phyloP scores from a whole-genome alignment of 345 rosid species.

The Aurinia saxatilis region DNA sequence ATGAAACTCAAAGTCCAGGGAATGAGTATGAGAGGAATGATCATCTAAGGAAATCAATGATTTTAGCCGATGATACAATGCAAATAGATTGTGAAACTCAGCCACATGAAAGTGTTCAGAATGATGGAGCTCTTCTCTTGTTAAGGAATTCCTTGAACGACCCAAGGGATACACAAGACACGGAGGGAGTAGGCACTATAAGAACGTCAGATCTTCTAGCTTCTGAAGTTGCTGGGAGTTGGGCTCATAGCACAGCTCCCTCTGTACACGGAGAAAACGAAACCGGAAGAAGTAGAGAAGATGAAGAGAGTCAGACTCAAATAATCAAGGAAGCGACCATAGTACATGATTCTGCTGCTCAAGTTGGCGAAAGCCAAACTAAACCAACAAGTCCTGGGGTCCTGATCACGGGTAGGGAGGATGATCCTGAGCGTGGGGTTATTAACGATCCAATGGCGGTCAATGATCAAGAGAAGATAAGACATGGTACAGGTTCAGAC shows the following conservation, averaged over 20 bases:
- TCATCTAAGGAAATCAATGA: conserved; percentile 32
- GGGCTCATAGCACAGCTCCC: conserved; percentile 84
- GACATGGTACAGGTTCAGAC: conserved; percentile 35
- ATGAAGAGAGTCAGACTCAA: conserved; percentile 34
- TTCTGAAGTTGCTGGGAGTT: conserved; percentile 84
- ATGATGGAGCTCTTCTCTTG: conserved; percentile 15
- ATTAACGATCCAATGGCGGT: conserved; percentile 59
- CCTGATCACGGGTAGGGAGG: conserved; percentile 24
- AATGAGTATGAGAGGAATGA: conserved; percentile 31
- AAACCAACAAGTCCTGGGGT: conserved; percentile 35
- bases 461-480: conserved; percentile 24
- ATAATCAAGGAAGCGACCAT: conserved; percentile 23
- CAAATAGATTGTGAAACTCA: conserved; percentile 69
- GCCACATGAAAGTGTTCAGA: conserved; percentile 39
- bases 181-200: conserved; percentile 53
- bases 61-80: conserved; percentile 65
- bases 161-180: conserved; percentile 43
- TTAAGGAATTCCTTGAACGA: conserved; percentile 32
- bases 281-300: conserved; percentile 43
- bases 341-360: conserved; percentile 36
- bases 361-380: conserved; percentile 57
- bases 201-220: conserved; percentile 76
- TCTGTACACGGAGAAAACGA: conserved; percentile 74
- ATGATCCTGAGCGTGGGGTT: conserved; percentile 34
- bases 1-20: conserved; percentile 71